Percentiles rank a stretch among this genome's conserved stretches.
These are phyloP conservation scores for Saraca asoca DNA, from an alignment of 331 rosid genomes.

Conservation along the genomic window DNA sequence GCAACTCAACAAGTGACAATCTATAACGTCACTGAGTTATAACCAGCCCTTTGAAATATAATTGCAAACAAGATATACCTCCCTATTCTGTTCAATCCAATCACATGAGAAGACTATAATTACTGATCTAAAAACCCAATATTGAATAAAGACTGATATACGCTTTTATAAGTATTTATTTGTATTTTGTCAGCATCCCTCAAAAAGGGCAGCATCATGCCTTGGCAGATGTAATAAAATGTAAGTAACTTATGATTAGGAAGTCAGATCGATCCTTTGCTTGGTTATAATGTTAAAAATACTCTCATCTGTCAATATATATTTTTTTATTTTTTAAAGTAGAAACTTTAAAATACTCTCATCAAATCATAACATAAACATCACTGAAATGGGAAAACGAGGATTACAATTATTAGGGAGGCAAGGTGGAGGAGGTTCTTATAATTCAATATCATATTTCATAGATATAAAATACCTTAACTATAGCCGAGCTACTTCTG, in stretches of 20 bases:
- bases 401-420: not conserved
- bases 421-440: not conserved
- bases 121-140: not conserved
- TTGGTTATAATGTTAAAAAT: not conserved
- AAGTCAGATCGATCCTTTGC: not conserved
- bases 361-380: slow-evolving; percentile 9
- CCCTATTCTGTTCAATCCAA: not conserved
- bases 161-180: not conserved
- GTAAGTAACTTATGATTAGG: not conserved
- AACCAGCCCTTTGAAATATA: not conserved
- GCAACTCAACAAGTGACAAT: not conserved
- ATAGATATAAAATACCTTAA: not conserved
- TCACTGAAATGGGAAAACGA: slow-evolving; percentile 14
- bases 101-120: not conserved
- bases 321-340: not conserved
- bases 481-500: not conserved
- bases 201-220: not conserved
- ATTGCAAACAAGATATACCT: not conserved
- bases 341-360: not conserved
- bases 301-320: not conserved
- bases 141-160: not conserved
- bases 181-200: not conserved
- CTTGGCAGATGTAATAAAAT: slow-evolving; percentile 12
- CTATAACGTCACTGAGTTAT: too few species aligned
- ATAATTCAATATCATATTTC: not conserved